A percentile compares a stretch with the other conserved stretches of the same genome.
Evolutionary conservation across 805 yeast species (phyloP).

Genomic region (Candida quercuum): DNA sequence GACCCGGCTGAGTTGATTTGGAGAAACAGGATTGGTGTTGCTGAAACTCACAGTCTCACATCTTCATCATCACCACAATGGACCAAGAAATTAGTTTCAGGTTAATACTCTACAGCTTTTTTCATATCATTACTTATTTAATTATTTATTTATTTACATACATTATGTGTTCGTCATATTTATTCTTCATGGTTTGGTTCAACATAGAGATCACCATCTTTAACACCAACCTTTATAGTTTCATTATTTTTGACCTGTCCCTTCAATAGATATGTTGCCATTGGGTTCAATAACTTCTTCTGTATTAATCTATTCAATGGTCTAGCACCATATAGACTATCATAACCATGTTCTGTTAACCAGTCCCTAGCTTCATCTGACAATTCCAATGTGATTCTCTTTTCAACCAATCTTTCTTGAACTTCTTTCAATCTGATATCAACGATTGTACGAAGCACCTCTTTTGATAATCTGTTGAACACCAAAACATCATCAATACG

Average conservation of each 20-base stretch:
- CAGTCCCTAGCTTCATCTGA: constrained; percentile 65
- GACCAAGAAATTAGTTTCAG: constrained; percentile 17
- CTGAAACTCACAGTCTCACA: constrained; percentile 11
- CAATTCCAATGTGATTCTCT: constrained; percentile 62
- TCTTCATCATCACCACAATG: constrained; percentile 11
- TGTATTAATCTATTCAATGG: constrained; percentile 90
- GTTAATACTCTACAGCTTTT: background rate
- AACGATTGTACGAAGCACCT: constrained; percentile 71
- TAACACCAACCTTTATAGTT: constrained; percentile 44
- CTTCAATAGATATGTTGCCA: constrained; percentile 73
- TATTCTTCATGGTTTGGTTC: constrained; percentile 38
- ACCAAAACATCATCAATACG: constrained; percentile 92
- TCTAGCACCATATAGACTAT: constrained; percentile 90
- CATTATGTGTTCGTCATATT: background rate
- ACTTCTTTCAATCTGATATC: constrained; percentile 82
- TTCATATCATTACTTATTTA: background rate
- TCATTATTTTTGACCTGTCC: constrained; percentile 68
- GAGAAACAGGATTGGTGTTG: constrained; percentile 10
- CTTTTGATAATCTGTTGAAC: constrained; percentile 82
- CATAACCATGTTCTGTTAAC: constrained; percentile 85
- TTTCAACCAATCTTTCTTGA: constrained; percentile 68
- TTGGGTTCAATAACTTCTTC: constrained; percentile 77
- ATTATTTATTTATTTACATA: background rate
- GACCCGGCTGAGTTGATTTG: constrained; percentile 68
- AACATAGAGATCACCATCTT: constrained; percentile 38